Evolutionary conservation across 768 basidiomycete genomes (phyloP).

Genomic region (Suillus luteus): DNA sequence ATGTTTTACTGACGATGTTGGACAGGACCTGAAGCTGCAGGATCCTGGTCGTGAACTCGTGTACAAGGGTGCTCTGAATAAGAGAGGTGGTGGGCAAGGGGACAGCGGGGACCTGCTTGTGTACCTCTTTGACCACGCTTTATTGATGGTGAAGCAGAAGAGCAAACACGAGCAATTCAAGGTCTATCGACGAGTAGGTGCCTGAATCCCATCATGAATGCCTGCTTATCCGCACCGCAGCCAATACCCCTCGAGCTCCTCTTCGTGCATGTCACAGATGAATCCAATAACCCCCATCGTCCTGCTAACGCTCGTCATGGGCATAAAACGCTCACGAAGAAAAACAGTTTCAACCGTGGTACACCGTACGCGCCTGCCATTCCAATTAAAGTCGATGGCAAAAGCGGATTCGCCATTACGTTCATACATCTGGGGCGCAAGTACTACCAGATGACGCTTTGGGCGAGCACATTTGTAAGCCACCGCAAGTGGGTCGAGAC

Average conservation of each 20-base stretch:
- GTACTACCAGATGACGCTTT: constrained; percentile 88
- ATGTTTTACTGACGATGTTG: not conserved
- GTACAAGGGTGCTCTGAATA: constrained; percentile 87
- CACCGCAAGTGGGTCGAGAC: constrained; percentile 94
- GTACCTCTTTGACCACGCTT: constrained; percentile 95
- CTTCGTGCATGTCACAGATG: constrained; percentile 77
- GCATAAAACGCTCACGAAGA: constrained; percentile 45
- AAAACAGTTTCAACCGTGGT: constrained; percentile 43
- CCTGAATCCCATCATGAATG: not conserved
- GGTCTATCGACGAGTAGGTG: constrained; percentile 87
- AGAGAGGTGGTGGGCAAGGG: constrained; percentile 68
- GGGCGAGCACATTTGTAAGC: constrained; percentile 81
- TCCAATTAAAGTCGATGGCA: constrained; percentile 58
- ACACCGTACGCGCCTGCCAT: constrained; percentile 48
- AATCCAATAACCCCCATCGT: constrained; percentile 40
- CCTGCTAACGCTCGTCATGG: constrained; percentile 41
- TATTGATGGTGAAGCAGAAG: constrained; percentile 94
- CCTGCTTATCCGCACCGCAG: constrained; percentile 40
- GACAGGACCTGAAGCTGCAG: constrained; percentile 78
- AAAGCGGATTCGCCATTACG: constrained; percentile 89
- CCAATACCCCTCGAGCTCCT: constrained; percentile 96
- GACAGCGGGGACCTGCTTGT: constrained; percentile 90
- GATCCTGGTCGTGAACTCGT: constrained; percentile 92
- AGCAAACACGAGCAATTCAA: constrained; percentile 90
- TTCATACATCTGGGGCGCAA: constrained; percentile 93